These are phyloP conservation scores for Chaetomiaceae sp. DNA, from an alignment of 2,329 filamentous ascomycete species.

Conservation along the genomic window DNA sequence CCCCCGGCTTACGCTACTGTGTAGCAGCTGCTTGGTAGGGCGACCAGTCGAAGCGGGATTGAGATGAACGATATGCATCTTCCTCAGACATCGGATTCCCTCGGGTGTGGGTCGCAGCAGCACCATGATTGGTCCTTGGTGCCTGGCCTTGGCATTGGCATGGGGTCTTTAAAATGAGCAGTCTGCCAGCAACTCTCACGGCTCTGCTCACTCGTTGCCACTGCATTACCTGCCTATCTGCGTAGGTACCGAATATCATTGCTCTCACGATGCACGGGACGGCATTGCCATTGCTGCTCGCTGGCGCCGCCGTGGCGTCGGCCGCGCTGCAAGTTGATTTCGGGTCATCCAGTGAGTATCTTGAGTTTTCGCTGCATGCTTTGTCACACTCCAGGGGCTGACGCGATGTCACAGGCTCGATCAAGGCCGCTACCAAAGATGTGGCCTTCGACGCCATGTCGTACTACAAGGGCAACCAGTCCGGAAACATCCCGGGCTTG, in stretches of 20 bases:
- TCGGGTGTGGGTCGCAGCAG: too few species aligned
- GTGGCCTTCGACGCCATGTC: slow-evolving; percentile 16
- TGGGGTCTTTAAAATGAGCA: background rate
- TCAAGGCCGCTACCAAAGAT: slow-evolving; percentile 15
- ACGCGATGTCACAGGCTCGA: slow-evolving; percentile 5
- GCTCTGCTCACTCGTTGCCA: background rate
- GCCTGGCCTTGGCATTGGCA: background rate
- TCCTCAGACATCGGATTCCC: background rate
- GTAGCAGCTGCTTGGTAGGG: too few species aligned
- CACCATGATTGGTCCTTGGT: too few species aligned
- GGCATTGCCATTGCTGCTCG: slow-evolving; percentile 6
- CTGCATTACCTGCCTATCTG: too few species aligned
- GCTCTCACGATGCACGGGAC: background rate
- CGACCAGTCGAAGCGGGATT: background rate
- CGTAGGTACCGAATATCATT: too few species aligned
- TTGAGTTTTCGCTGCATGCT: background rate
- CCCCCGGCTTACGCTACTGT: background rate
- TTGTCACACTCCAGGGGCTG: background rate
- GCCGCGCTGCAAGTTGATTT: slow-evolving; percentile 19
- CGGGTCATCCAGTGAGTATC: slow-evolving; percentile 8
- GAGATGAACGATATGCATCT: background rate
- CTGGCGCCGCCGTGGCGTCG: slow-evolving; percentile 7
- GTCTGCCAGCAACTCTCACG: background rate
- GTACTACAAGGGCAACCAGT: slow-evolving; percentile 17
- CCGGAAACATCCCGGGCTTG: slow-evolving; percentile 46